Evolutionary conservation across 345 rosid genomes (phyloP), one percentile per base, ranked within the genome.

Genomic region (Chamaenerion angustifolium): DNA sequence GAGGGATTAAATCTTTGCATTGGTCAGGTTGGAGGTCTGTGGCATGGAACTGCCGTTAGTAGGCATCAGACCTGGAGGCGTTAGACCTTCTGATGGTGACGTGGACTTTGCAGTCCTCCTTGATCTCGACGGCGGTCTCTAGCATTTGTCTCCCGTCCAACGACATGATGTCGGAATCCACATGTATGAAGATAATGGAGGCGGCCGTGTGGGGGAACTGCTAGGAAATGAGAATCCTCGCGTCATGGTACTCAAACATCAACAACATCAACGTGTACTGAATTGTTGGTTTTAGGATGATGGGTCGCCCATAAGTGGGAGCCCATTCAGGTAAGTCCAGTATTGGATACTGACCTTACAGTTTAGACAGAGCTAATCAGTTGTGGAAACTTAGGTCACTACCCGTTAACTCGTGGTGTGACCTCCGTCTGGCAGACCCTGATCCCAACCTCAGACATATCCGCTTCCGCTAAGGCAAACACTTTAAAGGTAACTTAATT

Each of bases 231-330:
- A 82, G 66, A 43, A 82, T 40, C 57, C 54, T 68, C 25, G 90
- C 90, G 9, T 76, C 86, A 35, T 86, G 60, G 45, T 60, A 82
- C 54, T 82, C 90, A 17, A 82, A 82, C 78, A 82, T 2, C 57
- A 82, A 82, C 11, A 82, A 73, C 83, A 82, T 82, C 64, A 82
- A 47, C 16, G 90, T 82, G 64, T 82, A 82, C 90, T 86, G 79
- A 51, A 82, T 79, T n/a, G n/a, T n/a, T n/a, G n/a, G n/a, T n/a
- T n/a, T n/a, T n/a, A n/a, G n/a, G n/a, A n/a, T n/a, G n/a, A n/a
- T n/a, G n/a, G n/a, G n/a, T n/a, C n/a, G n/a, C n/a, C n/a, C n/a
- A n/a, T n/a, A n/a, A n/a, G n/a, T n/a, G n/a, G n/a, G n/a, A n/a
- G n/a, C n/a, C n/a, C n/a, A n/a, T n/a, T n/a, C n/a, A n/a, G n/a